phyloP scores from a whole-genome alignment of 176 grass and related monocot species.

The Ensete glaucum region DNA sequence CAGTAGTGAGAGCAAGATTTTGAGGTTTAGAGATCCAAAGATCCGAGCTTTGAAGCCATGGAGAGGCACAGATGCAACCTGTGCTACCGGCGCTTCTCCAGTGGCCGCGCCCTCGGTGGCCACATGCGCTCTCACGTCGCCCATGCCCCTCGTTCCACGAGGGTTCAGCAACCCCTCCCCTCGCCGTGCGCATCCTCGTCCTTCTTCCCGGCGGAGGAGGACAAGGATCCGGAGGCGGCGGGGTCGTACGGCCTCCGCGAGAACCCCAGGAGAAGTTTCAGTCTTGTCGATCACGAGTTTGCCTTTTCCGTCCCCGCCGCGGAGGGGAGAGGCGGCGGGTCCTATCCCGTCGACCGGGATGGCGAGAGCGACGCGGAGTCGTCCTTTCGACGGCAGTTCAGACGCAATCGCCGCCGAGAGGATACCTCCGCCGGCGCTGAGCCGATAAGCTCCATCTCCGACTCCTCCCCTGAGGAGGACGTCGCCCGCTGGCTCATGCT shows the following conservation, averaged over 20 bases:
- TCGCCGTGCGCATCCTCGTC: background rate
- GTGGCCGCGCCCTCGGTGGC: constrained; percentile 62
- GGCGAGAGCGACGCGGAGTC: constrained; percentile 76
- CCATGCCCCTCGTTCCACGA: background rate
- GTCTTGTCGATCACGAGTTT: constrained; percentile 7
- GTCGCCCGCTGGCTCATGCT: constrained; percentile 56
- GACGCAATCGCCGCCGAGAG: background rate
- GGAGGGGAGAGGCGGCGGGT: background rate
- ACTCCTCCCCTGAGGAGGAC: constrained; percentile 55
- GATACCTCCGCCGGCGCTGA: constrained; percentile 11
- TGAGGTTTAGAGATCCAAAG: too few relatives aligned
- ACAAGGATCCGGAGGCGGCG: background rate
- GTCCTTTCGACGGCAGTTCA: constrained; percentile 23
- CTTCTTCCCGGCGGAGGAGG: background rate
- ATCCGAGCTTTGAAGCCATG: constrained; percentile 25
- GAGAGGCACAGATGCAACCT: constrained; percentile 77
- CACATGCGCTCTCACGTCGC: constrained; percentile 65
- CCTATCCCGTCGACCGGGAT: constrained; percentile 15
- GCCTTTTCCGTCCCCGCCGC: background rate
- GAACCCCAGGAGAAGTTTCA: constrained; percentile 12
- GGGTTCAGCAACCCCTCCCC: too few relatives aligned
- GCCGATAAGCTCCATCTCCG: constrained; percentile 52
- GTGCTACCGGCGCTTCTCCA: constrained; percentile 69
- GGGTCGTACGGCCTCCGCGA: background rate
- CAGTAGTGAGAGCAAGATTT: too few relatives aligned